These are phyloP conservation scores for Yarrowia sp. DNA, from an alignment of 805 yeast genomes.

Conservation along the genomic window DNA sequence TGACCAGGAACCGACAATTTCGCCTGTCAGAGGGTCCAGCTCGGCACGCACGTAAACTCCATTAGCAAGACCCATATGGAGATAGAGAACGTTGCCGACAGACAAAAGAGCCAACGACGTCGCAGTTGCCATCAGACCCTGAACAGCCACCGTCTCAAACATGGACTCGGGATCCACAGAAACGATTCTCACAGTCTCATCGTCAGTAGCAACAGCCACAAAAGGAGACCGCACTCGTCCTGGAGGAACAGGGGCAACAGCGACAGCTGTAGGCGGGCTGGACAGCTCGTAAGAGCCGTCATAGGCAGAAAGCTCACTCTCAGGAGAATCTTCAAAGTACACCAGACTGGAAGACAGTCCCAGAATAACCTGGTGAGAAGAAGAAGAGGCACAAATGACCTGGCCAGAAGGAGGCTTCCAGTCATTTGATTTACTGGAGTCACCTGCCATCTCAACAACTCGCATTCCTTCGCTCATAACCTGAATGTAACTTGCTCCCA, in stretches of 20 bases:
- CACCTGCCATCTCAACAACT: neutral
- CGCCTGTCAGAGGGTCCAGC: slow-evolving; percentile 59
- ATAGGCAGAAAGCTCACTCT: slow-evolving; percentile 67
- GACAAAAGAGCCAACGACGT: slow-evolving; percentile 28
- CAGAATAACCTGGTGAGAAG: slow-evolving; percentile 63
- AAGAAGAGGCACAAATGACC: slow-evolving; percentile 57
- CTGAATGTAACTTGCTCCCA: slow-evolving; percentile 55
- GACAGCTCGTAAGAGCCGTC: slow-evolving; percentile 56
- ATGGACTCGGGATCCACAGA: slow-evolving; percentile 59
- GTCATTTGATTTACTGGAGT: neutral
- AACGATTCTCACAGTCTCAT: slow-evolving; percentile 63
- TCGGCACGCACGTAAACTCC: slow-evolving; percentile 72
- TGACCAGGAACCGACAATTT: slow-evolving; percentile 58
- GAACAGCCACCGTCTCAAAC: slow-evolving; percentile 59
- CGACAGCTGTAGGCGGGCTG: slow-evolving; percentile 43
- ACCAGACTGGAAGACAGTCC: slow-evolving; percentile 69
- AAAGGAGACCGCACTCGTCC: slow-evolving; percentile 51
- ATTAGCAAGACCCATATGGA: slow-evolving; percentile 78
- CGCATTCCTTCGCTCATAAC: neutral
- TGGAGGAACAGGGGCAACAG: slow-evolving; percentile 47
- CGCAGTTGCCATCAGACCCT: slow-evolving; percentile 53
- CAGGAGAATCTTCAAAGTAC: slow-evolving; percentile 74
- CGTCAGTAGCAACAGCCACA: slow-evolving; percentile 69
- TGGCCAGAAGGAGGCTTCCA: slow-evolving; percentile 63
- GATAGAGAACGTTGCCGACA: slow-evolving; percentile 42